These are phyloP conservation scores for Ascobolus immersus DNA, from an alignment of 495 filamentous ascomycete species.

Conservation along the genomic window DNA sequence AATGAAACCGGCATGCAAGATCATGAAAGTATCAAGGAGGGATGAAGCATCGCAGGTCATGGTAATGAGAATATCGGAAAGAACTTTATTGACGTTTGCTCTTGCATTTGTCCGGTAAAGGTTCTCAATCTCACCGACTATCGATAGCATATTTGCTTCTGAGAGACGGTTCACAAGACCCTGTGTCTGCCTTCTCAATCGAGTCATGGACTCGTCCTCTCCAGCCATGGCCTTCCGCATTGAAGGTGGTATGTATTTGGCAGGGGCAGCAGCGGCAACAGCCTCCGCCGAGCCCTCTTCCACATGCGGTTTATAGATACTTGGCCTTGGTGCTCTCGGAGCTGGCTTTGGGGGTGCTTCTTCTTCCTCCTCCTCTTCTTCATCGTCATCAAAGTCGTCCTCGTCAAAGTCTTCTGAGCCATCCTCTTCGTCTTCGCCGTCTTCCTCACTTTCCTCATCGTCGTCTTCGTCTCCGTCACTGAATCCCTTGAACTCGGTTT, in stretches of 20 bases:
- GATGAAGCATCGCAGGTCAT: conserved; percentile 50
- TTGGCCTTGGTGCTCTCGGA: conserved; percentile 25
- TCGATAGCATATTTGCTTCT: conserved; percentile 60
- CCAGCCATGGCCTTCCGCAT: conserved; percentile 36
- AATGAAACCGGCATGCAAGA: conserved; percentile 74
- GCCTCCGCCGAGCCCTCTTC: conserved; percentile 19
- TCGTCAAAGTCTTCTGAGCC: conserved; percentile 4
- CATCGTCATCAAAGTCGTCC: conserved; percentile 6
- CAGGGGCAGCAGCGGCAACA: conserved; percentile 10
- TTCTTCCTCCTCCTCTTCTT: conserved; percentile 14
- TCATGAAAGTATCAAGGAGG: conserved; percentile 65
- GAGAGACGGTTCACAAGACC: conserved; percentile 82
- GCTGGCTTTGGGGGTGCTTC: conserved; percentile 11
- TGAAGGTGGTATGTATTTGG: conserved; percentile 73
- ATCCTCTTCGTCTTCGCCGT: conserved; percentile 9
- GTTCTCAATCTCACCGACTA: conserved; percentile 53
- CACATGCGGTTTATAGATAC: conserved; percentile 21
- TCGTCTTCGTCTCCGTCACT: conserved; percentile 21
- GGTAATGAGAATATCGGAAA: conserved; percentile 46
- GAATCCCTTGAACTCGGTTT: conserved; percentile 12
- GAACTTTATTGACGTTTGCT: conserved; percentile 53
- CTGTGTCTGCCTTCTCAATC: conserved; percentile 53
- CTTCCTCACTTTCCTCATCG: conserved; percentile 11
- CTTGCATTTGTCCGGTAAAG: conserved; percentile 60
- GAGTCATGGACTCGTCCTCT: conserved; percentile 39